These are phyloP conservation scores for Wickerhamiella galacta DNA, from an alignment of 805 yeast genomes.

Conservation along the genomic window DNA sequence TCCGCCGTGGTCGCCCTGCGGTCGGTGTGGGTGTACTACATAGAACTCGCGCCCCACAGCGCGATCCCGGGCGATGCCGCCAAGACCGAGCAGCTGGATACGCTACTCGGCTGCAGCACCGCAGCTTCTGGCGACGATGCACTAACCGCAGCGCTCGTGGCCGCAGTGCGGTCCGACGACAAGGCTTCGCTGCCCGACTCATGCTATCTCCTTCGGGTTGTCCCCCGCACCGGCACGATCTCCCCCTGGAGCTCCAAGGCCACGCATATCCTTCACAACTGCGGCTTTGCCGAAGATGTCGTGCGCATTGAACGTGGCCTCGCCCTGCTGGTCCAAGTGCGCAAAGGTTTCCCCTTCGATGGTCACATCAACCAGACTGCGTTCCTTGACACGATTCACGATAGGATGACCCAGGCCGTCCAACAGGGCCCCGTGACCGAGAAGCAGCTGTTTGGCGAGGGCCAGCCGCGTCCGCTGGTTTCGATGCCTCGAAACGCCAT, in stretches of 20 bases:
- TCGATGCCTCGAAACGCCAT: conserved; percentile 37
- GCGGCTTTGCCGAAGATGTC: conserved; percentile 57
- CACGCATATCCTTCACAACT: conserved; percentile 77
- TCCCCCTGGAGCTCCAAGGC: conserved; percentile 99
- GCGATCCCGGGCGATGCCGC: conserved; percentile 17
- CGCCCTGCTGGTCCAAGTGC: conserved; percentile 52
- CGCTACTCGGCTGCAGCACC: conserved; percentile 59
- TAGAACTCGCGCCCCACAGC: conserved; percentile 34
- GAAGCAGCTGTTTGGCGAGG: conserved; percentile 60
- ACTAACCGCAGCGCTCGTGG: conserved; percentile 24
- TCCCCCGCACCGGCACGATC: conserved; percentile 91
- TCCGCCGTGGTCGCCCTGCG: conserved; percentile 53
- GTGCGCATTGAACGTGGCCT: conserved; percentile 86
- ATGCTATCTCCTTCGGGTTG: conserved; percentile 48
- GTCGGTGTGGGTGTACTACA: conserved; percentile 66
- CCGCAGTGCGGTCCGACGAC: conserved; percentile 18
- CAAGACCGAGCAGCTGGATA: conserved; percentile 28
- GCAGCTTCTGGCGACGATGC: conserved; percentile 38
- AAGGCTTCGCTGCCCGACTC: conserved; percentile 17
- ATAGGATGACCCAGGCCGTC: conserved; percentile 78
- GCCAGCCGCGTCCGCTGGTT: conserved; percentile 70
- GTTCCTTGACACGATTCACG: conserved; percentile 57
- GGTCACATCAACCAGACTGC: conserved; percentile 38
- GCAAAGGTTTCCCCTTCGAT: conserved; percentile 51
- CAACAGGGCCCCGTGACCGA: conserved; percentile 43